Evolutionary conservation across 164 flowering plant species (phyloP), one percentile per base, ranked within the genome.

Genomic region (Aristolochia californica): DNA sequence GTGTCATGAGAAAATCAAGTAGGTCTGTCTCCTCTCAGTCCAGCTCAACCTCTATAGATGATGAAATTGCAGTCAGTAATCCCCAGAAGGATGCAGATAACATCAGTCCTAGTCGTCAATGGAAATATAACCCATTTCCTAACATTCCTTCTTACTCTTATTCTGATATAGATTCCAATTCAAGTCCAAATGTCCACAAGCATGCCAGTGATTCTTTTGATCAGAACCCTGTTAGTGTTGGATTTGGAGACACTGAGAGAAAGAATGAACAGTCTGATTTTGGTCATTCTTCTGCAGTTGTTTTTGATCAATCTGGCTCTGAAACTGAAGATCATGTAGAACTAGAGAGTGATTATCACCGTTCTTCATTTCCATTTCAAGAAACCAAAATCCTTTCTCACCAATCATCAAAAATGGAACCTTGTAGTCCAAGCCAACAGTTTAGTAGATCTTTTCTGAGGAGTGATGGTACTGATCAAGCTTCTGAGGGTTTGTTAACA

Each of bases 271-370:
- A 72, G 57, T 62, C 70, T 45, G 57, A 45, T 55, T 61, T 62
- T n/a, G 48, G 61, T 62, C 63, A 65, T 55, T 40, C 45, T 66
- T 55, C 67, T 67, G 20, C 66, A 55, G 76, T 54, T 24, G 69
- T 65, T 59, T 89, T 77, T 77, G 95, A 90, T 75, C 83, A 80
- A 21, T 78, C 60, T 65, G 80, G 65, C 54, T 77, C 87, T 43
- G 87, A 85, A 43, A 74, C 62, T 51, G 86, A 78, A 47, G 44
- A 62, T 11, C 25, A 23, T 69, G 64, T 74, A 63, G 73, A 65
- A 59, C 30, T 53, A 25, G 73, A 66, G 48, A 55, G 26, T 2
- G 56, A 43, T 27, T 54, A 63, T 34, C 40, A 12, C 40, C 40
- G 10, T 4, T 34, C 40, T 34, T 34, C 40, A 34, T 34, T 34